Percentiles rank a stretch among this genome's conserved stretches.
These are phyloP conservation scores for Alternaria gaisen DNA, from an alignment of 2,329 filamentous ascomycete genomes.

Conservation along the genomic window DNA sequence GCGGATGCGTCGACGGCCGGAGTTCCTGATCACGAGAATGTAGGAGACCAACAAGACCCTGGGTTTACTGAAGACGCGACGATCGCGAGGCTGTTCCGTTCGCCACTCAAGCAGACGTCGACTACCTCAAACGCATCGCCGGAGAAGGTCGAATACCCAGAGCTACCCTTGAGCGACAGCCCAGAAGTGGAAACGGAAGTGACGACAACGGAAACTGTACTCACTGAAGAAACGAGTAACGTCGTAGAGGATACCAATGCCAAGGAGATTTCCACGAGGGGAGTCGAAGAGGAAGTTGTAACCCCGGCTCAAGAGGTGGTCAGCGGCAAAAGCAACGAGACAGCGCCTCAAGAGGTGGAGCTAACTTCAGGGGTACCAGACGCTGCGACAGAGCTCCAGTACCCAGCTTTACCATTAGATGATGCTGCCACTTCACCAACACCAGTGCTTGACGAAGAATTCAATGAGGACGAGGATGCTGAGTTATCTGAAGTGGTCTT, in stretches of 20 bases:
- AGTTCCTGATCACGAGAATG: conserved; percentile 15
- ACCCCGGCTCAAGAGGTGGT: not conserved
- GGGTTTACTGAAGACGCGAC: conserved; percentile 29
- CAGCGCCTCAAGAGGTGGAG: not conserved
- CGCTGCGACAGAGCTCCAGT: conserved; percentile 12
- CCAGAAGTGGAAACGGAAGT: not conserved
- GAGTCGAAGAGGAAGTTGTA: not conserved
- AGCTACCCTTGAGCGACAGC: conserved; percentile 20
- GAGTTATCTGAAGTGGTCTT: conserved; percentile 8
- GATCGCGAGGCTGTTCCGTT: conserved; percentile 32
- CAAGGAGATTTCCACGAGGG: not conserved
- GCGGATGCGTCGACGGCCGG: conserved; percentile 23
- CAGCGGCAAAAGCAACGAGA: not conserved
- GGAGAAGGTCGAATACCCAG: conserved; percentile 28
- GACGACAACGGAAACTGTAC: not conserved
- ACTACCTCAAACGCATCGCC: conserved; percentile 4
- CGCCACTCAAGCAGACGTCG: conserved; percentile 22
- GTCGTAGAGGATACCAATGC: not conserved
- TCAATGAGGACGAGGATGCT: conserved; percentile 1
- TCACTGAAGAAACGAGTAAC: not conserved
- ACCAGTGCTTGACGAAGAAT: conserved; percentile 6
- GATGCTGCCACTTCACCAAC: not conserved
- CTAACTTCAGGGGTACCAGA: not conserved
- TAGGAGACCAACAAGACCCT: conserved; percentile 2
- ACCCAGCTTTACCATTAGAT: conserved; percentile 22